These are phyloP conservation scores for Brassica napus DNA, from an alignment of 345 rosid genomes.

Conservation along the genomic window Da-Ae NC_063442.1:11893501-11894000, in stretches of 20 bases:
- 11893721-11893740: slow-evolving; percentile 46
- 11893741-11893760: slow-evolving; percentile 94
- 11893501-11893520: slow-evolving; percentile 99
- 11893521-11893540: slow-evolving; percentile 90
- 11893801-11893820: slow-evolving; percentile 88
- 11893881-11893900: slow-evolving; percentile 24
- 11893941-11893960: slow-evolving; percentile 91
- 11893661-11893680: slow-evolving; percentile 52
- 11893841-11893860: slow-evolving; percentile 47
- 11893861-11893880: slow-evolving; percentile 25
- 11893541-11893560: slow-evolving; percentile 66
- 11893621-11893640: slow-evolving; percentile 82
- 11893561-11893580: slow-evolving; percentile 46
- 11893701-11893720: not conserved
- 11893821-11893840: slow-evolving; percentile 96
- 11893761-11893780: slow-evolving; percentile 94
- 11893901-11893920: slow-evolving; percentile 60
- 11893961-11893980: slow-evolving; percentile 68
- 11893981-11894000: slow-evolving; percentile 94
- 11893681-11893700: not conserved
- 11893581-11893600: slow-evolving; percentile 93
- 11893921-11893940: slow-evolving; percentile 93
- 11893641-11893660: slow-evolving; percentile 86
- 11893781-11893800: slow-evolving; percentile 90
- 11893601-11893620: slow-evolving; percentile 65